These are phyloP conservation scores for Fusarium nygamai DNA, from an alignment of 2,329 filamentous ascomycete genomes.

Conservation along the genomic window DNA sequence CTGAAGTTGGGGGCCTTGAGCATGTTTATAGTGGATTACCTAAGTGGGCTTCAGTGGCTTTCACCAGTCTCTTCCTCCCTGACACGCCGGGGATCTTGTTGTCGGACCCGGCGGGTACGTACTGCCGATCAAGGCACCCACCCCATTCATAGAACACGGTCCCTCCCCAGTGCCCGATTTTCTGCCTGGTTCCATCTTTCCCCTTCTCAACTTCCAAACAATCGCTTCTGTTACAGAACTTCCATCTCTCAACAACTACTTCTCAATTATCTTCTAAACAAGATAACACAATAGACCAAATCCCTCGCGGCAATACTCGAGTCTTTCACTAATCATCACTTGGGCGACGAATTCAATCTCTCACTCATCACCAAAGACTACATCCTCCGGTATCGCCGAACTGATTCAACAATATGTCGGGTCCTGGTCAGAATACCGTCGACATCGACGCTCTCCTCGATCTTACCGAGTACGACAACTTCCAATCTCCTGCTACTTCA, in stretches of 20 bases:
- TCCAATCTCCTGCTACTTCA: slow-evolving; percentile 64
- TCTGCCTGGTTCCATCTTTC: slow-evolving; percentile 41
- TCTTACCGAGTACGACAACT: slow-evolving; percentile 71
- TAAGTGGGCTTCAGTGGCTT: slow-evolving; percentile 32
- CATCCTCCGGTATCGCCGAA: slow-evolving; percentile 22
- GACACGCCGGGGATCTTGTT: slow-evolving; percentile 23
- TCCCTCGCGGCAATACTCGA: background rate
- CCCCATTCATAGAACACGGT: slow-evolving; percentile 48
- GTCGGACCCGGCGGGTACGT: slow-evolving; percentile 31
- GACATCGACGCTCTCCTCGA: slow-evolving; percentile 69
- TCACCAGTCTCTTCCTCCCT: slow-evolving; percentile 14
- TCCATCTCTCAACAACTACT: slow-evolving; percentile 22
- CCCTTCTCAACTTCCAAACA: slow-evolving; percentile 37
- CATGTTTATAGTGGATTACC: slow-evolving; percentile 36
- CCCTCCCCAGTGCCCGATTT: slow-evolving; percentile 42
- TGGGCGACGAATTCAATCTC: slow-evolving; percentile 10
- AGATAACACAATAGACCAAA: background rate
- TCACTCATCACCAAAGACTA: slow-evolving; percentile 1
- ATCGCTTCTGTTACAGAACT: slow-evolving; percentile 25
- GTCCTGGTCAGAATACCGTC: slow-evolving; percentile 57
- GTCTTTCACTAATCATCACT: background rate
- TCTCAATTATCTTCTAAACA: slow-evolving; percentile 1
- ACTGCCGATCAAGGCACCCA: slow-evolving; percentile 42
- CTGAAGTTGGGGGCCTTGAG: slow-evolving; percentile 31
- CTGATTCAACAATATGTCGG: slow-evolving; percentile 48